Conservation (phyloP, 345 rosid genomes). For the Adansonia digitata region DNA sequence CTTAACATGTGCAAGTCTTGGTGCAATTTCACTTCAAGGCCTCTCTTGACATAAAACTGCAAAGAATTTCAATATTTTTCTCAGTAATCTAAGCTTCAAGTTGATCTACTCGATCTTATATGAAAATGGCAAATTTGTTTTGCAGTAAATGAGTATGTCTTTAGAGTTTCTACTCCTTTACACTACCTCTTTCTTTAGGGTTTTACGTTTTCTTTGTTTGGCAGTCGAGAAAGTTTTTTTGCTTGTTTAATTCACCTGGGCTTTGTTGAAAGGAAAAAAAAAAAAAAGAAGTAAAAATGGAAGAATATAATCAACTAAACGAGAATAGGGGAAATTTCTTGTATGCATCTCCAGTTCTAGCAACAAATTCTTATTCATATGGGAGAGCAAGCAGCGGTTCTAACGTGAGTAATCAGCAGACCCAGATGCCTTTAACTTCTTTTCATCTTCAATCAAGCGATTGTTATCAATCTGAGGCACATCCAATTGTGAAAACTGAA, state of each 20-base stretch:
- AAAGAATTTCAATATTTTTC: constrained; percentile 8
- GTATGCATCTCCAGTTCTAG: constrained; percentile 50
- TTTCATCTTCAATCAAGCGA: constrained; percentile 46
- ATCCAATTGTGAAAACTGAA: constrained; percentile 72
- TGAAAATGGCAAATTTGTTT: not conserved
- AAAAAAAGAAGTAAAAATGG: constrained; percentile 36
- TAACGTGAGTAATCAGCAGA: constrained; percentile 29
- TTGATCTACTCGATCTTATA: constrained; percentile 27
- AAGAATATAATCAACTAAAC: constrained; percentile 60
- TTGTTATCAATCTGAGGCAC: constrained; percentile 53
- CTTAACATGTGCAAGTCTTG: constrained; percentile 28
- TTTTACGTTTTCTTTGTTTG: constrained; percentile 20
- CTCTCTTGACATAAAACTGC: constrained; percentile 20
- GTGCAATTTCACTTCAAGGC: constrained; percentile 55
- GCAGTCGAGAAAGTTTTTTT: not conserved
- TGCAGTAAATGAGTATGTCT: constrained; percentile 11
- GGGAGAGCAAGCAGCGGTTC: constrained; percentile 38
- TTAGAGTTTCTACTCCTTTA: constrained; percentile 28
- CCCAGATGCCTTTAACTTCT: constrained; percentile 30
- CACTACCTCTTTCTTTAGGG: constrained; percentile 32
- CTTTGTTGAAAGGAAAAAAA: not conserved
- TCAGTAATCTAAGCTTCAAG: not conserved
- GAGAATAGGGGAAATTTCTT: constrained; percentile 70
- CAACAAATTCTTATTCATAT: constrained; percentile 49
- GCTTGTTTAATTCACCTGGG: not conserved